These are phyloP conservation scores for Blastobotrys chiropterorum DNA, from an alignment of 805 yeast genomes.

Conservation along the genomic window DNA sequence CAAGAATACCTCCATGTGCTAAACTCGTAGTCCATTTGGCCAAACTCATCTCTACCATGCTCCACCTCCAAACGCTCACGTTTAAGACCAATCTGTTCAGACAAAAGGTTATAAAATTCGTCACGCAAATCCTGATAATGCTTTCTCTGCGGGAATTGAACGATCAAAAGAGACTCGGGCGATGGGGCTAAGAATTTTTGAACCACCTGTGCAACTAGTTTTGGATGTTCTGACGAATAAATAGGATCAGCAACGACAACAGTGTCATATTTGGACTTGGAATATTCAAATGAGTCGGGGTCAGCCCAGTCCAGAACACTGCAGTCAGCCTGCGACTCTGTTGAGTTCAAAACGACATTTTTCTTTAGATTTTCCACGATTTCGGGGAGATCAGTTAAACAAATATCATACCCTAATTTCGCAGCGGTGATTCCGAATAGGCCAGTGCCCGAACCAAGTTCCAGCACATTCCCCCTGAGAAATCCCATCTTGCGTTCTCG, in stretches of 20 bases:
- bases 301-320: constrained; percentile 71
- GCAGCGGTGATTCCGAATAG: constrained; percentile 71
- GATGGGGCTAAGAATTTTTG: constrained; percentile 35
- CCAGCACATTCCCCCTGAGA: constrained; percentile 35
- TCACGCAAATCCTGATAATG: constrained; percentile 62
- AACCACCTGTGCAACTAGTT: constrained; percentile 60
- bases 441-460: constrained; percentile 96
- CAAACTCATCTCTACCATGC: constrained; percentile 81
- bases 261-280: constrained; percentile 40
- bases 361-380: constrained; percentile 61
- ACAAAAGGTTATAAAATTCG: constrained; percentile 50
- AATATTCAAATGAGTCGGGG: constrained; percentile 35
- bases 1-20: neutral
- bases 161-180: constrained; percentile 42
- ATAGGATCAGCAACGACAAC: constrained; percentile 83
- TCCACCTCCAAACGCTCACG: constrained; percentile 40
- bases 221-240: constrained; percentile 77
- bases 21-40: constrained; percentile 47
- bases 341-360: constrained; percentile 51
- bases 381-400: constrained; percentile 72
- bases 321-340: constrained; percentile 2
- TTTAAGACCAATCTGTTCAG: constrained; percentile 24
- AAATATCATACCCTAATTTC: constrained; percentile 42
- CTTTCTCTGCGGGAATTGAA: constrained; percentile 72
- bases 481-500: constrained; percentile 6